Percentiles rank a stretch among this genome's conserved stretches.
phyloP scores from a whole-genome alignment of 2,329 filamentous ascomycete species.

The Epichloe gansuensis region DNA sequence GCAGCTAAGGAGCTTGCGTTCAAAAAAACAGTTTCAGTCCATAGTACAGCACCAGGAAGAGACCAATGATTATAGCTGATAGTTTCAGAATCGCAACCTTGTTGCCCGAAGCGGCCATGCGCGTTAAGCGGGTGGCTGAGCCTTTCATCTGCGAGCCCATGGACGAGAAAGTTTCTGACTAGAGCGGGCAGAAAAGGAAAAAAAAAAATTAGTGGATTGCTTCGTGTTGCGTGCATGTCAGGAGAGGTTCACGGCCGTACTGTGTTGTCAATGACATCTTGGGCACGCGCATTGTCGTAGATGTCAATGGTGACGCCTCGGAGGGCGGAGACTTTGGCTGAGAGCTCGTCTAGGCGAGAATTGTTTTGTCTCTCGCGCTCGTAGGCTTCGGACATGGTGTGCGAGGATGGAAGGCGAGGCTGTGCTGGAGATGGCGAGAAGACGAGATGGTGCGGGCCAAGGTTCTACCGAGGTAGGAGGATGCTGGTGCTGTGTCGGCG shows the following conservation, averaged over 20 bases:
- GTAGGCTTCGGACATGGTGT: conserved; percentile 58
- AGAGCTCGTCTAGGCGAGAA: conserved; percentile 80
- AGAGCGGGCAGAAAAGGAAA: neutral
- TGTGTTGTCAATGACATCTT: conserved; percentile 77
- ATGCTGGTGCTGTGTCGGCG: neutral
- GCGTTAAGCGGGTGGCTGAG: conserved; percentile 65
- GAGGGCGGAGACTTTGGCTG: conserved; percentile 79
- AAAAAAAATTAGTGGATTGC: neutral
- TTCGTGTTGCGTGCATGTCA: neutral
- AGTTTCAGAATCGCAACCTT: conserved; percentile 85
- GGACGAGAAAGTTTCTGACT: conserved; percentile 84
- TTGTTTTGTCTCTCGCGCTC: conserved; percentile 87
- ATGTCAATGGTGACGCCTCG: conserved; percentile 94
- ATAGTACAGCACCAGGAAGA: conserved; percentile 66
- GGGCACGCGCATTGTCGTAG: conserved; percentile 85
- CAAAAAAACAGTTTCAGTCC: conserved; percentile 50
- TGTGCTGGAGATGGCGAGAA: neutral
- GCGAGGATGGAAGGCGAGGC: neutral
- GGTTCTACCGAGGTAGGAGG: neutral
- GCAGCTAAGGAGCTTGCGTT: conserved; percentile 4
- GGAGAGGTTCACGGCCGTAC: conserved; percentile 33
- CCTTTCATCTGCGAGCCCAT: conserved; percentile 75
- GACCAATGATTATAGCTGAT: conserved; percentile 64
- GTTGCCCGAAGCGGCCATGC: conserved; percentile 86
- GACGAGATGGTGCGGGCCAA: neutral